phyloP scores from a whole-genome alignment of 2,329 filamentous ascomycete species.

The Fusarium nelsonii region DNA sequence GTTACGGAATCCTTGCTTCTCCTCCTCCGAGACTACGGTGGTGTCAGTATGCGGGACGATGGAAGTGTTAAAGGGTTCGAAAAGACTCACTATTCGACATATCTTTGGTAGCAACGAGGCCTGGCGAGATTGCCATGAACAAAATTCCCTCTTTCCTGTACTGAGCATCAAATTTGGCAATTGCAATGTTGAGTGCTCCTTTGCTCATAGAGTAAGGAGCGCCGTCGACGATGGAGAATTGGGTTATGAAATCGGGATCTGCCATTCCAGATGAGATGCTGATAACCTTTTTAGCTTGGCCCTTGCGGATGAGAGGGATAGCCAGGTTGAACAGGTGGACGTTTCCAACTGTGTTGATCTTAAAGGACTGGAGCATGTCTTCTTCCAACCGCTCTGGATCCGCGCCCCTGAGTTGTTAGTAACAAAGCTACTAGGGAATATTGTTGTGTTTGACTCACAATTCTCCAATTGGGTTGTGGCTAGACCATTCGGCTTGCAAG shows the following conservation, averaged over 20 bases:
- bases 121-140: constrained; percentile 65
- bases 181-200: constrained; percentile 63
- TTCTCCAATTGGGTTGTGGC: constrained; percentile 21
- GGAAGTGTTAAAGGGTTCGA: rapidly evolving
- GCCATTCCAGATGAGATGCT: constrained; percentile 62
- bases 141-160: constrained; percentile 64
- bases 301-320: constrained; percentile 64
- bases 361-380: constrained; percentile 47
- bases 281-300: constrained; percentile 66
- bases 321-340: constrained; percentile 67
- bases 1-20: constrained; percentile 38
- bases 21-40: constrained; percentile 43
- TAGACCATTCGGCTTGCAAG: constrained; percentile 48
- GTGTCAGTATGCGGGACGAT: neutral
- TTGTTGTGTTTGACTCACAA: constrained; percentile 28
- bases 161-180: constrained; percentile 66
- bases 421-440: rapidly evolving
- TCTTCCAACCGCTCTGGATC: constrained; percentile 30
- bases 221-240: constrained; percentile 52
- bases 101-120: constrained; percentile 60
- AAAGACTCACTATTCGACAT: constrained; percentile 42
- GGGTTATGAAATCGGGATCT: constrained; percentile 59
- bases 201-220: constrained; percentile 63
- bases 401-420: constrained; percentile 11
- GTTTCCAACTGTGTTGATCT: constrained; percentile 64